Base-by-base conservation (phyloP, 2,329 filamentous ascomycete species). In the Ceratocystiopsis brevicomis region DNA sequence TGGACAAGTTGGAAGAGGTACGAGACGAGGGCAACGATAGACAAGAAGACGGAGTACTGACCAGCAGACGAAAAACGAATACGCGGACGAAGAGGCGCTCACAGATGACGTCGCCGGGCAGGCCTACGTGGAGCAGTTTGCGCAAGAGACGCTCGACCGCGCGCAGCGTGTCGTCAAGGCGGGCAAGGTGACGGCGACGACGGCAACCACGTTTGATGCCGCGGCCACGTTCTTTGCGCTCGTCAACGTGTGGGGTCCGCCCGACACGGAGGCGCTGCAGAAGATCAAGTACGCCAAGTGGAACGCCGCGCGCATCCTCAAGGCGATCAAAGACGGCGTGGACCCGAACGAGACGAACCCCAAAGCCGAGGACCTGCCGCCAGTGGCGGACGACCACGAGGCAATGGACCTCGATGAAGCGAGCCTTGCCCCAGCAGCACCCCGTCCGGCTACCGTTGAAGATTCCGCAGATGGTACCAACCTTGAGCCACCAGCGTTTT, bases 261-360 rank as follows among this genome's bases (percentile, higher is more conserved):
- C 78, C 12, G 83, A 93, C 33, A 62, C 72, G 1, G 86, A 96
- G 54, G 75, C 78, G 17, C 68, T 76, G 36, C 74, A 85, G 44
- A 96, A 94, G 66, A 85, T 88, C 61, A 95, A 92, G 59, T 98
- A 84, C 57, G 86, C 88, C 37, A 98, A 96, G 60, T 98, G 84
- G 71, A 92, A 96, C 58, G 87, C 88, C 2, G 66, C 88, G 34
- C 76, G 90, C 45, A 98, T 98, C 55, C 69, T 82, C 15, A 94
- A 84, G 61, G 90, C 90, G 12, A 72, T 95, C 54, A 90, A 87
- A 55, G 82, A 87, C 37, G 86, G 86, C 43, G 79, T 83, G 50
- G 87, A 98, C 55, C 90, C 90, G 3, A 98, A 98, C 59, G 76
- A 80, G 44, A 81, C 83, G 9, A 96, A 96, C 54, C 88, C 88